Evolutionary conservation across 2,329 filamentous ascomycete species (phyloP).

Genomic region (Trichoderma sp.): DNA sequence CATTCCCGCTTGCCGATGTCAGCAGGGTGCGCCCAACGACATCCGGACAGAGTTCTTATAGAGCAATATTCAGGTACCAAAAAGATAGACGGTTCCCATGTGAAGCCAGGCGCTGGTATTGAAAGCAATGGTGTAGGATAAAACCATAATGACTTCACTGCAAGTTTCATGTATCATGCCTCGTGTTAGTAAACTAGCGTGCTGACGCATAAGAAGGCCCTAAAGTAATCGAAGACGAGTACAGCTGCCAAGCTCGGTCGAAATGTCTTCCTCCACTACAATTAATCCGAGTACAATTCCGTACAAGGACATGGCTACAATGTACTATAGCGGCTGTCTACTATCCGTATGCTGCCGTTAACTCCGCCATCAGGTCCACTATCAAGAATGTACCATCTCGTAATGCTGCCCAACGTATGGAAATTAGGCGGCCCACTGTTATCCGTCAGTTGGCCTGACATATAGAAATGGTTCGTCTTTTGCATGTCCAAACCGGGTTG

Average conservation of each 20-base stretch:
- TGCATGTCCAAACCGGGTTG: background rate
- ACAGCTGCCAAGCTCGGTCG: background rate
- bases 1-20: background rate
- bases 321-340: background rate
- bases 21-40: background rate
- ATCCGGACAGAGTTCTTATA: background rate
- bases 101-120: background rate
- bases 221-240: background rate
- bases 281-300: background rate
- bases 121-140: background rate
- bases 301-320: too few relatives aligned
- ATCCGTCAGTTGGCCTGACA: background rate
- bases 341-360: background rate
- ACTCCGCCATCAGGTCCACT: background rate
- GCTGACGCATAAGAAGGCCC: background rate
- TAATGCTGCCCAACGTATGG: too few relatives aligned
- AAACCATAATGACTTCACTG: too few relatives aligned
- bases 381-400: too few relatives aligned
- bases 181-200: background rate
- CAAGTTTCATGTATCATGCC: background rate
- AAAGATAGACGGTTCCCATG: background rate
- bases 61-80: background rate
- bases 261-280: background rate
- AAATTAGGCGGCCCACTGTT: conserved; percentile 6
- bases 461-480: background rate